phyloP scores from a whole-genome alignment of 257 asterid species.

The Solanum virginianum region DNA sequence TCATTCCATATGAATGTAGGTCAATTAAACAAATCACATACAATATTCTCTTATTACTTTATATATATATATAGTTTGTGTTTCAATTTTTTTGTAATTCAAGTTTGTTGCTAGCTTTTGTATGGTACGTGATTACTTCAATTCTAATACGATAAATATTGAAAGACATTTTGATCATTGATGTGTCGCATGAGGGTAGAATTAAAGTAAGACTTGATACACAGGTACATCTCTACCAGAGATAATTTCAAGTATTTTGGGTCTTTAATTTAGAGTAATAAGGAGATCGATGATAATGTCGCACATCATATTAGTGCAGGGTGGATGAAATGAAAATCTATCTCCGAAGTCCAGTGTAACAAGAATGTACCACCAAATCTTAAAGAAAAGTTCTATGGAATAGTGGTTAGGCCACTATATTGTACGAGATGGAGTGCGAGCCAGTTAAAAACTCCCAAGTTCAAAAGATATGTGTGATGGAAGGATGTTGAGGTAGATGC shows the following conservation, averaged over 20 bases:
- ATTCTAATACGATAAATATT: background rate
- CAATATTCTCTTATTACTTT: background rate
- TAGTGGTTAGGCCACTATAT: background rate
- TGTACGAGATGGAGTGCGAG: background rate
- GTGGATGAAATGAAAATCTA: too few relatives aligned
- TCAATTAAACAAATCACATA: background rate
- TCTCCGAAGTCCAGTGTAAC: background rate
- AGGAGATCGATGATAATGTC: background rate
- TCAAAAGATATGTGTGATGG: background rate
- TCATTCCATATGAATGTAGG: background rate
- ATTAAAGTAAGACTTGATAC: background rate
- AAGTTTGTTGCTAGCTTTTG: background rate
- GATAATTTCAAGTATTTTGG: background rate
- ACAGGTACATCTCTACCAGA: background rate
- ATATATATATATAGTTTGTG: background rate
- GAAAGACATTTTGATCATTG: background rate
- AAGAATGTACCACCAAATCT: background rate
- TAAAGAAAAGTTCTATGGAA: too few relatives aligned
- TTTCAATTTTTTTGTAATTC: background rate
- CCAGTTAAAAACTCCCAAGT: background rate
- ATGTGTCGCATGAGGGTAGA: background rate
- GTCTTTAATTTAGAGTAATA: background rate
- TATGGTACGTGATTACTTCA: background rate
- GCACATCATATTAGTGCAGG: background rate
- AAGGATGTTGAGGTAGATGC: background rate